Conservation (phyloP, 2,329 filamentous ascomycete genomes). For the Zymoseptoria tritici region DNA sequence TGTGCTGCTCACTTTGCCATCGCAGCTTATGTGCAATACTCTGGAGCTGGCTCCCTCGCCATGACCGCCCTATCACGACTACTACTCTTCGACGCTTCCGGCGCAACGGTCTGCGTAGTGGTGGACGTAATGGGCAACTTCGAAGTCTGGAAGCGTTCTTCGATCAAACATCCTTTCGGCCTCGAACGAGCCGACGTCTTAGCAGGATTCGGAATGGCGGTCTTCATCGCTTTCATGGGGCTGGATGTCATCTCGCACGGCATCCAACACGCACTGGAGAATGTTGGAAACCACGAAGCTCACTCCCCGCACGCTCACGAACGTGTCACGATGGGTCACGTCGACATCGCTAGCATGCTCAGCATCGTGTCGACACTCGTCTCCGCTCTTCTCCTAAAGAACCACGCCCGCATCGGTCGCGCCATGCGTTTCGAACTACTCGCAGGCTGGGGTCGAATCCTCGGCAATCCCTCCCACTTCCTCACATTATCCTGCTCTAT, state of each 20-base stretch:
- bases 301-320: slow-evolving; percentile 53
- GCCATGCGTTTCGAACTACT: slow-evolving; percentile 83
- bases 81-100: slow-evolving; percentile 90
- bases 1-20: slow-evolving; percentile 80
- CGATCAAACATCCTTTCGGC: slow-evolving; percentile 82
- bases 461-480: slow-evolving; percentile 92
- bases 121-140: slow-evolving; percentile 95
- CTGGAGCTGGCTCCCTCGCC: slow-evolving; percentile 75
- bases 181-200: slow-evolving; percentile 89
- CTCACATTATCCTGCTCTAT: slow-evolving; percentile 81
- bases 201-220: slow-evolving; percentile 90
- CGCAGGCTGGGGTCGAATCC: slow-evolving; percentile 63
- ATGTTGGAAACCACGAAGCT: slow-evolving; percentile 59
- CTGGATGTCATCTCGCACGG: slow-evolving; percentile 93
- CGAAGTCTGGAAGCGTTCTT: slow-evolving; percentile 91
- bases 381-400: slow-evolving; percentile 78
- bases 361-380: slow-evolving; percentile 77
- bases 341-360: slow-evolving; percentile 73
- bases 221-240: slow-evolving; percentile 94
- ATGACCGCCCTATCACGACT: slow-evolving; percentile 89
- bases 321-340: slow-evolving; percentile 62
- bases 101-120: slow-evolving; percentile 80
- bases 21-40: slow-evolving; percentile 78
- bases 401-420: slow-evolving; percentile 85
- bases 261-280: slow-evolving; percentile 84